Evolutionary conservation across 1,139 yeast species (phyloP).

Genomic region (Meyerozyma athensensis): DNA sequence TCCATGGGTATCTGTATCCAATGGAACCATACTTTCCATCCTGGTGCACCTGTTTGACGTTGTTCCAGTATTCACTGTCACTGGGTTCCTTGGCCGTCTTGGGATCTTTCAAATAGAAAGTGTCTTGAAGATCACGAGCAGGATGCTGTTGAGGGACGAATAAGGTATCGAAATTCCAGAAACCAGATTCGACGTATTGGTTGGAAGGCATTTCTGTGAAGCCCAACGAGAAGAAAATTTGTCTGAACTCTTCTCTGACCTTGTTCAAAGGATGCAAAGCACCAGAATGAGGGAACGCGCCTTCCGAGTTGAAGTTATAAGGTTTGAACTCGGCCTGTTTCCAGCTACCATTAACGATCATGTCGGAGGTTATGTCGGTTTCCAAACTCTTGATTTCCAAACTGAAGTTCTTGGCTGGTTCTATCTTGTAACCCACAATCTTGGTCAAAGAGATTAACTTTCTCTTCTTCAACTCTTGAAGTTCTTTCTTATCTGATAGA

Average conservation of each 20-base stretch:
- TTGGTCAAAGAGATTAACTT: constrained; percentile 74
- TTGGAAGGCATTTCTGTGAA: constrained; percentile 98
- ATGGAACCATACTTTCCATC: constrained; percentile 89
- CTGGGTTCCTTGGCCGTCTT: constrained; percentile 71
- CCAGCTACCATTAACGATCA: constrained; percentile 82
- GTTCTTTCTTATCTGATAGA: constrained; percentile 57
- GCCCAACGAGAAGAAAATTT: constrained; percentile 95
- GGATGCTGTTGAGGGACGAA: constrained; percentile 99
- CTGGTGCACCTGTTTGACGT: constrained; percentile 80
- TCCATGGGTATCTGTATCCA: constrained; percentile 99
- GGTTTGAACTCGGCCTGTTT: constrained; percentile 83
- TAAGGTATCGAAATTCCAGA: constrained; percentile 97
- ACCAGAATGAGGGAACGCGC: constrained; percentile 80
- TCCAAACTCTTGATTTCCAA: constrained; percentile 75
- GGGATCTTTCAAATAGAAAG: constrained; percentile 95
- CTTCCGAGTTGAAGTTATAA: constrained; percentile 94
- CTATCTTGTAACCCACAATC: constrained; percentile 67
- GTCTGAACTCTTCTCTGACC: constrained; percentile 96
- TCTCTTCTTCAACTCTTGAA: constrained; percentile 88
- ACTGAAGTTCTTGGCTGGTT: constrained; percentile 81
- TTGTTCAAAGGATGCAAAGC: constrained; percentile 95
- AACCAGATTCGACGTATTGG: constrained; percentile 95
- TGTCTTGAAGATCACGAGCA: constrained; percentile 97
- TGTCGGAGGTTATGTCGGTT: constrained; percentile 91
- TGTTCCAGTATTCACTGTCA: constrained; percentile 72